Evolutionary conservation across 2,329 filamentous ascomycete species (phyloP).

Genomic region (Ophiostoma triangulosporum): DNA sequence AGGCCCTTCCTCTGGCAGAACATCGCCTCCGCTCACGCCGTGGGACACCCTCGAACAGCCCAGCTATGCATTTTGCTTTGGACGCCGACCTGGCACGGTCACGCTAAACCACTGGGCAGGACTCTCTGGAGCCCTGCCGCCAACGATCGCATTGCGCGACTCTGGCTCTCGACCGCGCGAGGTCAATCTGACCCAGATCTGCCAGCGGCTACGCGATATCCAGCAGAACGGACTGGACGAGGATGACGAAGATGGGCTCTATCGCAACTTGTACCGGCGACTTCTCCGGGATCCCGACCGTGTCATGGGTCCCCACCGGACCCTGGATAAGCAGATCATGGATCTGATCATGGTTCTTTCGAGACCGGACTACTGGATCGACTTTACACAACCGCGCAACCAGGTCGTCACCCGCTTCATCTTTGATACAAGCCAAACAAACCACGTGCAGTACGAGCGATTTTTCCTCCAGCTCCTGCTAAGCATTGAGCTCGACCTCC

Average conservation of each 20-base stretch:
- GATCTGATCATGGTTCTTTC: constrained; percentile 58
- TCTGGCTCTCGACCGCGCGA: constrained; percentile 45
- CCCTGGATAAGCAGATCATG: constrained; percentile 57
- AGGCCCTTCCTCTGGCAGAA: constrained; percentile 10
- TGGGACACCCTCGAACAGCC: constrained; percentile 67
- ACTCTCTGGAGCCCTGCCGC: constrained; percentile 41
- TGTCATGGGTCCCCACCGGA: constrained; percentile 43
- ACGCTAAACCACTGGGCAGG: constrained; percentile 58
- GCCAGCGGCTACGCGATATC: constrained; percentile 45
- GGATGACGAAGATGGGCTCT: constrained; percentile 43
- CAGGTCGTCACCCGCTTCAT: constrained; percentile 65
- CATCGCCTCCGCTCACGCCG: constrained; percentile 33
- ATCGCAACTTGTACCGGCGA: constrained; percentile 51
- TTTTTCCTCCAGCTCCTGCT: constrained; percentile 71
- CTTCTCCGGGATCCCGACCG: constrained; percentile 57
- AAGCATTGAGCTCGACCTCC: constrained; percentile 56
- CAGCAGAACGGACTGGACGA: constrained; percentile 40
- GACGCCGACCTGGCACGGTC: constrained; percentile 52
- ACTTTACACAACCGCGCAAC: constrained; percentile 56
- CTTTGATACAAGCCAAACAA: constrained; percentile 43
- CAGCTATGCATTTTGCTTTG: constrained; percentile 55
- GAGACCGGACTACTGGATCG: constrained; percentile 52
- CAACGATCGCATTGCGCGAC: constrained; percentile 43
- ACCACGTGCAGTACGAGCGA: constrained; percentile 43
- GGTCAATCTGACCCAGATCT: constrained; percentile 42